Conservation (phyloP, 192 early-diverging fungal genomes). For the Dispira parvispora region DNA sequence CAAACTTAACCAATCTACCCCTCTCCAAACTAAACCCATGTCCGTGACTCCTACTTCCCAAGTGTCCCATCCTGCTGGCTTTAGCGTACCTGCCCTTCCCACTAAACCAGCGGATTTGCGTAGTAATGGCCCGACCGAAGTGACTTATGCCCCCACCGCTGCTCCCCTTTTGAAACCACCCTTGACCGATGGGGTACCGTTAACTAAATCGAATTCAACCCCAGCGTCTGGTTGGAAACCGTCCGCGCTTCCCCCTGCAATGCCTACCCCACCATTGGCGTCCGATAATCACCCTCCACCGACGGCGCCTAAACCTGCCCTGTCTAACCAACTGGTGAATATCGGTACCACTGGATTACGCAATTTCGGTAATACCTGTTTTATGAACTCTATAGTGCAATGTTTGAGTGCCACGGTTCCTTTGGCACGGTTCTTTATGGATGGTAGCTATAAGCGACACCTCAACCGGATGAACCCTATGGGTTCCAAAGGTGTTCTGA, state of each 20-base stretch:
- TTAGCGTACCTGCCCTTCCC: no score
- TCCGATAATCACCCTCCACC: neutral
- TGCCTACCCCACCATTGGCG: neutral
- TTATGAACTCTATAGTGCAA: slow-evolving; percentile 73
- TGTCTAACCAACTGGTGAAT: neutral
- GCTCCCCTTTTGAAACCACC: no score
- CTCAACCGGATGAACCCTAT: slow-evolving; percentile 50
- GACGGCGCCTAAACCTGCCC: neutral
- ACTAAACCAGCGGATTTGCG: no score
- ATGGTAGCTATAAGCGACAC: slow-evolving; percentile 39
- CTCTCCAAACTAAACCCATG: no score
- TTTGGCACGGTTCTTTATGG: slow-evolving; percentile 53
- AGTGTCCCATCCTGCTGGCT: no score
- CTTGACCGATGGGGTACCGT: neutral
- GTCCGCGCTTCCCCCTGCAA: neutral
- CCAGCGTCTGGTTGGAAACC: neutral
- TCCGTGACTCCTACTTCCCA: no score
- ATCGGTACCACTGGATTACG: slow-evolving; percentile 52
- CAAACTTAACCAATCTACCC: no score
- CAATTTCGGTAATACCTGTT: slow-evolving; percentile 76
- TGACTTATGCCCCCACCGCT: no score
- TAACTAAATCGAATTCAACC: neutral
- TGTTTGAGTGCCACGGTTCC: slow-evolving; percentile 54
- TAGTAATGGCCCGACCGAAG: no score
- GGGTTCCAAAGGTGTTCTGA: slow-evolving; percentile 54